Evolutionary conservation across 805 yeast genomes (phyloP).

Genomic region (Kazachstania martiniae): DNA sequence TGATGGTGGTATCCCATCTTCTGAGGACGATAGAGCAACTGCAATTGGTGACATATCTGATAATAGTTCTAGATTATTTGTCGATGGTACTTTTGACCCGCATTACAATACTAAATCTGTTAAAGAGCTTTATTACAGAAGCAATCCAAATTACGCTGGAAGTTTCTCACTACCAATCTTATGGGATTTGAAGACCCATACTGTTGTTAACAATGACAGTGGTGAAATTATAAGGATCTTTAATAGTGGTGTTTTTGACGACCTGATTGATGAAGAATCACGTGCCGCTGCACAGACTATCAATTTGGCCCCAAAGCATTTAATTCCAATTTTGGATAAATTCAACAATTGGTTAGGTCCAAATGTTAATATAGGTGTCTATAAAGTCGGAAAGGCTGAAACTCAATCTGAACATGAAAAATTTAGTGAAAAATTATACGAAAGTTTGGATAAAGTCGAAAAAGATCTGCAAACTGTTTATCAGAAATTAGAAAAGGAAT

Average conservation of each 20-base stretch:
- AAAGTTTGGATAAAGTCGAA: slow-evolving; percentile 62
- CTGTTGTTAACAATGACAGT: slow-evolving; percentile 87
- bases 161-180: slow-evolving; percentile 86
- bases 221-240: slow-evolving; percentile 81
- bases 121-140: slow-evolving; percentile 63
- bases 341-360: slow-evolving; percentile 77
- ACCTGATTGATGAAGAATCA: background rate
- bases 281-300: slow-evolving; percentile 29
- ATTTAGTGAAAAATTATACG: slow-evolving; percentile 53
- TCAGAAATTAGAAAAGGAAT: slow-evolving; percentile 11
- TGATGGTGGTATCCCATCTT: slow-evolving; percentile 15
- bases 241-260: slow-evolving; percentile 59
- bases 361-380: slow-evolving; percentile 84
- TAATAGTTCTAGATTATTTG: slow-evolving; percentile 13
- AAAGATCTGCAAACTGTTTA: slow-evolving; percentile 39
- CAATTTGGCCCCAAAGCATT: slow-evolving; percentile 48
- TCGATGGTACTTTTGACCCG: slow-evolving; percentile 43
- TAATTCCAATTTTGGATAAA: slow-evolving; percentile 53
- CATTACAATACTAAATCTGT: slow-evolving; percentile 48
- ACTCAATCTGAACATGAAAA: slow-evolving; percentile 71
- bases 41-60: slow-evolving; percentile 10
- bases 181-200: slow-evolving; percentile 75
- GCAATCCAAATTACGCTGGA: slow-evolving; percentile 65
- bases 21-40: slow-evolving; percentile 8
- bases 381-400: slow-evolving; percentile 71